Base-by-base conservation (phyloP, 441 rosid genomes). In the Adansonia madagascariensis region DNA sequence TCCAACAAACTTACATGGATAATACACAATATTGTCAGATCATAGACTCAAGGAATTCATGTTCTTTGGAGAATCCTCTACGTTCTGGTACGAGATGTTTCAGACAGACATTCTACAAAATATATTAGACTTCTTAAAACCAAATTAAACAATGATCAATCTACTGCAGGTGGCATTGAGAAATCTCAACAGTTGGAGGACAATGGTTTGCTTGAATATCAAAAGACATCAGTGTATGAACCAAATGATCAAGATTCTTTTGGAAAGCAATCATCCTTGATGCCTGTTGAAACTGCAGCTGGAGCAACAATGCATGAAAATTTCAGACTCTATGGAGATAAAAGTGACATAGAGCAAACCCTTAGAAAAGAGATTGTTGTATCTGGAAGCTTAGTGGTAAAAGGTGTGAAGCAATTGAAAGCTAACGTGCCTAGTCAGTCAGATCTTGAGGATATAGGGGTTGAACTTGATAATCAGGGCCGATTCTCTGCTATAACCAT, bases 1-100 rank as follows among this genome's bases (percentile, higher is more conserved):
- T 85, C 73, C 88, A 82, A 75, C 81, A 79, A 35, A 85, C 88
- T n/a, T 85, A 81, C 82, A 41, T 75, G 82, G 90, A 87, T 65
- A 61, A 61, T 70, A 11, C 81, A 75, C 24, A 24, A 24, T 24
- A 24, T 24, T 65, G 73, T 83, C 87, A 82, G 71, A 81, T 78
- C 5, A 35, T 27, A 31, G 81, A 80, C 46, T 79, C 86, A 52
- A 82, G 81, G 73, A 56, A 43, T 53, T 49, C 84, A 39, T 17
- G 73, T 69, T 46, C 82, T 31, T 31, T 31, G 1, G 35, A 31
- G 35, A 31, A 31, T 31, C 35, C 35, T 31, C 22, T 55, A 55
- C 22, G 7, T 55, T 17, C 60, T 55, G 60, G 60, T 55, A 55
- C 2, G 10, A 6, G 22, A 53, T 53, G 22, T 6, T 17, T 53